Conservation (phyloP, 208 protist genomes). For the Trypanosomatidae sp. region DNA sequence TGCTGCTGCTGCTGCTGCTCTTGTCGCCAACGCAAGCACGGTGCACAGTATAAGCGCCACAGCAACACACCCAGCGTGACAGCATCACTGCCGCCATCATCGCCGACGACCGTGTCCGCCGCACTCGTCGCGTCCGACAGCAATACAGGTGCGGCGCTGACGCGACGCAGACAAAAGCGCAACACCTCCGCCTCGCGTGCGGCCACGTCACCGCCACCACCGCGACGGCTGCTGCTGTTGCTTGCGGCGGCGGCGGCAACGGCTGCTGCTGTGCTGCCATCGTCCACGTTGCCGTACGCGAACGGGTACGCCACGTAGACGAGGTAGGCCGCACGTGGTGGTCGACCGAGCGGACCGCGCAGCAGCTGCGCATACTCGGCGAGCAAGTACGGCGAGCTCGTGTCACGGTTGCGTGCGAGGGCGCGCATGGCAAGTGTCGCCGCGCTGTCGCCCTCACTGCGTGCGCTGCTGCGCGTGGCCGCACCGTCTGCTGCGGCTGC, state of each 20-base stretch:
- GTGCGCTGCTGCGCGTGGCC: too few relatives aligned
- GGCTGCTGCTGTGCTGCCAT: too few relatives aligned
- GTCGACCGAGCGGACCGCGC: slow-evolving; percentile 6
- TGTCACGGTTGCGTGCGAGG: not conserved
- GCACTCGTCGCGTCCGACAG: too few relatives aligned
- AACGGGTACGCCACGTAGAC: slow-evolving; percentile 15
- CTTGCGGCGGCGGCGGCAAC: too few relatives aligned
- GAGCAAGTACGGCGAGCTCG: slow-evolving; percentile 16
- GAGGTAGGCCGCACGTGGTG: slow-evolving; percentile 11
- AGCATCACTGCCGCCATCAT: slow-evolving; percentile 2
- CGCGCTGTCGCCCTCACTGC: too few relatives aligned
- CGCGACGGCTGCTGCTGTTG: too few relatives aligned
- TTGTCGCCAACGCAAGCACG: slow-evolving; percentile 10
- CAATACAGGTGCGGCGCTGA: too few relatives aligned
- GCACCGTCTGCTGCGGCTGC: slow-evolving; percentile 7
- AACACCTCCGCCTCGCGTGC: too few relatives aligned
- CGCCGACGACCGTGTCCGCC: not conserved
- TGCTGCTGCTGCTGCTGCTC: slow-evolving; percentile 1
- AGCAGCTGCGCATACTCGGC: slow-evolving; percentile 22
- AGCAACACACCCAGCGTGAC: slow-evolving; percentile 21
- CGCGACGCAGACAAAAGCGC: too few relatives aligned
- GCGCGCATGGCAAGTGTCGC: not conserved
- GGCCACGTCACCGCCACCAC: too few relatives aligned
- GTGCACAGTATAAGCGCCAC: slow-evolving; percentile 21
- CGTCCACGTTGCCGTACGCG: slow-evolving; percentile 7